phyloP scores from a whole-genome alignment of 305 asterid species.

The Coffea humblotiana region DNA sequence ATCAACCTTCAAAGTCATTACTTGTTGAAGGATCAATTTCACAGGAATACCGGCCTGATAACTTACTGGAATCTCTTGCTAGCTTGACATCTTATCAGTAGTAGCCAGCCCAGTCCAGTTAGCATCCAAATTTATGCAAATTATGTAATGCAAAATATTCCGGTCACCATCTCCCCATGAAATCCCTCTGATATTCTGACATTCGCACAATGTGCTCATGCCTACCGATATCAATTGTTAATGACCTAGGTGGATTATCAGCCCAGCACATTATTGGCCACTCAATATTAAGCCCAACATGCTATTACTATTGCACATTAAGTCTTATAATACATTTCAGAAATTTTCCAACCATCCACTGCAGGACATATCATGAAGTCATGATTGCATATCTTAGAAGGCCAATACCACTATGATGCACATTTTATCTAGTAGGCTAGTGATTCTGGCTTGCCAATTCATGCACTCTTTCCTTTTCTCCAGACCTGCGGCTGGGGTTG shows the following conservation, averaged over 20 bases:
- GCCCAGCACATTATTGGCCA: neutral
- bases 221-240: neutral
- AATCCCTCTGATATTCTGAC: neutral
- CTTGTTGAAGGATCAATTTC: neutral
- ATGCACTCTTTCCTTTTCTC: neutral
- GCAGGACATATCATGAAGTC: too few species aligned
- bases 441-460: neutral
- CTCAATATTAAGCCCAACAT: neutral
- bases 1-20: neutral
- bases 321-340: neutral
- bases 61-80: neutral
- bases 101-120: neutral
- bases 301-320: neutral
- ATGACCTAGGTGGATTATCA: neutral
- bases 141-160: neutral
- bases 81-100: neutral
- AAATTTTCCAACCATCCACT: neutral
- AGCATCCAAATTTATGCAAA: neutral
- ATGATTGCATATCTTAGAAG: too few species aligned
- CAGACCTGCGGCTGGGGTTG: neutral
- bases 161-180: neutral
- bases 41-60: neutral
- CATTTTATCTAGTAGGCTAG: neutral
- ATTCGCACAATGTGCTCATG: too few species aligned
- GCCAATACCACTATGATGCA: too few species aligned